phyloP scores from a whole-genome alignment of 139 green algal genomes.

The Micromonas pusilla region DNA sequence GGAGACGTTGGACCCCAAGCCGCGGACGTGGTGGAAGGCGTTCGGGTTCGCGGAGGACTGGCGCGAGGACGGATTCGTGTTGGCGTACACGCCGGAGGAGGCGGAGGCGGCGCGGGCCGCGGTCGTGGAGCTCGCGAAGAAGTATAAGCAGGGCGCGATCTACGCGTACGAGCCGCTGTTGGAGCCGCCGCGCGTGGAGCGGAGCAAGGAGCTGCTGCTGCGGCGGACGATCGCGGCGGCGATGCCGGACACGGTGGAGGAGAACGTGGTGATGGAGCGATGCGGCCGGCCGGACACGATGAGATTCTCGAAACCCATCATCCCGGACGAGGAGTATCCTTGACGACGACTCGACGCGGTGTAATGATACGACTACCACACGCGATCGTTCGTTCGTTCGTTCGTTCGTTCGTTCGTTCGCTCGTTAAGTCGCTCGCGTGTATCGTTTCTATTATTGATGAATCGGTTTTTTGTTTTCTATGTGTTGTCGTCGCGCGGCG shows the following conservation, averaged over 20 bases:
- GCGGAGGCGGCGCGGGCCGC: not conserved
- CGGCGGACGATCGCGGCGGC: not conserved
- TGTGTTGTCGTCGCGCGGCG: too few species aligned
- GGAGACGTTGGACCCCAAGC: not conserved
- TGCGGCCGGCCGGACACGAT: not conserved
- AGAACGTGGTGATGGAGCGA: not conserved
- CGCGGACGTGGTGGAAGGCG: not conserved
- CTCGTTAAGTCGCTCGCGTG: not conserved
- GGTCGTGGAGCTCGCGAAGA: not conserved
- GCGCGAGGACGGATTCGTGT: slow-evolving; percentile 15
- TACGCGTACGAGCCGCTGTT: not conserved
- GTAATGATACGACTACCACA: too few species aligned
- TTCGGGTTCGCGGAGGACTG: slow-evolving; percentile 18
- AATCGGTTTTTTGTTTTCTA: too few species aligned
- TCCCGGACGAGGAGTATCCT: not conserved
- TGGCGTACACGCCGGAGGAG: not conserved
- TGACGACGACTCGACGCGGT: not conserved
- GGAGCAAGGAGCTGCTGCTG: not conserved
- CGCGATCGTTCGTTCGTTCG: not conserved
- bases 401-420: not conserved
- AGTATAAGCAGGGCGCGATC: slow-evolving; percentile 18
- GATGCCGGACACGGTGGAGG: not conserved
- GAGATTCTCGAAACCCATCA: not conserved
- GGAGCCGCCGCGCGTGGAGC: not conserved
- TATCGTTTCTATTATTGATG: not conserved